phyloP scores from a whole-genome alignment of 192 early-diverging fungal genomes.

The Backusella luteola region DNA sequence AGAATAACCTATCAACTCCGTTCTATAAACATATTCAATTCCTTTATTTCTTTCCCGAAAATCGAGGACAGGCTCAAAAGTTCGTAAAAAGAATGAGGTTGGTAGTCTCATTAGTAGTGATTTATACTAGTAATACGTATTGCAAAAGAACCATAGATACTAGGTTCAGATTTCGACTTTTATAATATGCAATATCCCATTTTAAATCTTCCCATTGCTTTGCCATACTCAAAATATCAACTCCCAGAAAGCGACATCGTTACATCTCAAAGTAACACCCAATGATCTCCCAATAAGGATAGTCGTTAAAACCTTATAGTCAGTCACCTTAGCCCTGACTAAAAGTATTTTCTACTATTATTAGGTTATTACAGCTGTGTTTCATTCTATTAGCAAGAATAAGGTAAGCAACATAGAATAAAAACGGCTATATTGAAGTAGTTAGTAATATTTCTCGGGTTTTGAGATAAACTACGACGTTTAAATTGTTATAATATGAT shows the following conservation, averaged over 20 bases:
- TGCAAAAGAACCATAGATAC: neutral
- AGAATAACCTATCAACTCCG: neutral
- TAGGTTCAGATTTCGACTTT: neutral
- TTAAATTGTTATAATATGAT: neutral
- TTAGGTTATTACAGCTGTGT: neutral
- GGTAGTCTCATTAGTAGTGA: neutral
- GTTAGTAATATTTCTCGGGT: neutral
- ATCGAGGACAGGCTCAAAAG: neutral
- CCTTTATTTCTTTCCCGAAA: neutral
- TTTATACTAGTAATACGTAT: constrained; percentile 1
- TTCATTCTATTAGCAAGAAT: neutral
- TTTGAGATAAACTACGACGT: neutral
- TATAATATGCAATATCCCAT: neutral
- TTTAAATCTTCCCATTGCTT: neutral
- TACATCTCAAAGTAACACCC: neutral
- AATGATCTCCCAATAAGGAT: neutral
- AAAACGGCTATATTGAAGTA: neutral
- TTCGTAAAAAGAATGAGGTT: neutral
- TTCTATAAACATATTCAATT: neutral
- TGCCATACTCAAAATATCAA: neutral
- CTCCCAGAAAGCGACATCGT: neutral
- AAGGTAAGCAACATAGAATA: neutral
- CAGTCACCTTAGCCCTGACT: neutral
- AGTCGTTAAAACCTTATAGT: neutral
- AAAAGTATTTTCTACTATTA: neutral